Evolutionary conservation across 1,139 yeast genomes (phyloP), one percentile per base, ranked within the genome.

Genomic region (Hemisphaericaspora xylanilytica): DNA sequence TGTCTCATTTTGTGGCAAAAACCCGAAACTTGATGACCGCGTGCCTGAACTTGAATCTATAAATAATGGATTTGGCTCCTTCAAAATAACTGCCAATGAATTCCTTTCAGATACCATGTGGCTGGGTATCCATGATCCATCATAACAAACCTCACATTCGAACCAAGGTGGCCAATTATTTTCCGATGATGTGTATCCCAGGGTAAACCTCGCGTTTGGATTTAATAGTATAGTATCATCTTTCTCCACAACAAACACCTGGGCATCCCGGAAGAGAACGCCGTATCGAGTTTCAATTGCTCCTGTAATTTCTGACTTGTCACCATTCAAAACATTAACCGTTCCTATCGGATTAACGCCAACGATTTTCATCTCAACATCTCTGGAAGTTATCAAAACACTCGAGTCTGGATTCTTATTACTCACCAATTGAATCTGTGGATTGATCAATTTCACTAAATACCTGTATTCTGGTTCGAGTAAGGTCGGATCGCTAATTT

Each of bases 81-180:
- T 83, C 47, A 71, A 73, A 1, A 86, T 68, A 15, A 85, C 52
- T 0, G 81, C 82, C 47, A 80, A 71, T 0, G 92, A 74, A 2
- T 85, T 74, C 40, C 77, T 74, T 41, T 82, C 81, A 30, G 84
- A 72, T 20, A 89, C 75, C 43, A 83, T 70, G 42, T 40, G 44
- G 39, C 81, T 76, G 21, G 72, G 65, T 28, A 68, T 63, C 51
- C 82, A 70, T 0, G 72, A 58, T n/a, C 80, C 74, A 40, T 85
- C 85, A 52, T 85, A 85, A 47, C 89, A 81, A 43, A 84, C 72
- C 56, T 90, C 97, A 36, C 58, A 52, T 42, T 84, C 86, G 26
- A 88, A 60, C 88, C 92, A 84, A 1, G 96, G 95, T 1, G 95
- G 92, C 96, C 96, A 87, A 32, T 50, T 50, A 11, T 56, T 53